Base-by-base conservation (phyloP, 257 asterid genomes). In the Solanum gracilifrons region DNA sequence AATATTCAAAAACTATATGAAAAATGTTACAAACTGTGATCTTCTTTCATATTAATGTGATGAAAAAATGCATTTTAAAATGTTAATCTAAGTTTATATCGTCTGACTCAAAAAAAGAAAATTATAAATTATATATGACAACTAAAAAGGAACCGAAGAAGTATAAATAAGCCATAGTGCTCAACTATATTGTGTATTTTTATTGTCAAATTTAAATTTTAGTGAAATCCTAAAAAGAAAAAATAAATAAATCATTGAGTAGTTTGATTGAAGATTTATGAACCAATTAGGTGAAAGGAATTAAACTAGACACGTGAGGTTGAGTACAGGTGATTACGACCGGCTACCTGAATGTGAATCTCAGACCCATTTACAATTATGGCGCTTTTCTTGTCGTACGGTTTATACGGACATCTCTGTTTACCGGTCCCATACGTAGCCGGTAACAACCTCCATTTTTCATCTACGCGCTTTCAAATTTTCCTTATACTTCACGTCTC, bases 321-420 rank as follows among this genome's bases (percentile, higher is more conserved):
- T 64, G 64, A 69, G 35, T 74, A 48, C 92, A 92, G 41, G n/a
- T 23, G 91, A 91, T 87, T 85, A 71, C 1, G 39, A 48, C 86
- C 82, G 12, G 29, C 86, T 72, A 89, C 90, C 91, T 83, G 90
- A 89, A 86, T 85, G 89, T 85, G 91, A 87, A 84, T 86, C 93
- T 89, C 74, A 87, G 87, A 60, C 48, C 60, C 64, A 39, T 55
- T 89, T 31, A 71, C 74, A 23, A 74, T 84, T 69, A 84, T 87
- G 23, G 88, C 82, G 88, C 90, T 89, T 85, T 87, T 90, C 88
- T 86, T 90, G 87, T 92, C 82, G 95, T 93, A 93, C 95, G 95
- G 95, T 86, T 84, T 31, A 87, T 89, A 89, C 82, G 90, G 92
- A 89, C 86, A 87, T 62, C 41, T 73, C 87, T 43, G 87, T 35